A percentile compares a stretch with the other conserved stretches of the same genome.
Conservation (phyloP, 306 rosid genomes). For the Cercis canadensis region DNA sequence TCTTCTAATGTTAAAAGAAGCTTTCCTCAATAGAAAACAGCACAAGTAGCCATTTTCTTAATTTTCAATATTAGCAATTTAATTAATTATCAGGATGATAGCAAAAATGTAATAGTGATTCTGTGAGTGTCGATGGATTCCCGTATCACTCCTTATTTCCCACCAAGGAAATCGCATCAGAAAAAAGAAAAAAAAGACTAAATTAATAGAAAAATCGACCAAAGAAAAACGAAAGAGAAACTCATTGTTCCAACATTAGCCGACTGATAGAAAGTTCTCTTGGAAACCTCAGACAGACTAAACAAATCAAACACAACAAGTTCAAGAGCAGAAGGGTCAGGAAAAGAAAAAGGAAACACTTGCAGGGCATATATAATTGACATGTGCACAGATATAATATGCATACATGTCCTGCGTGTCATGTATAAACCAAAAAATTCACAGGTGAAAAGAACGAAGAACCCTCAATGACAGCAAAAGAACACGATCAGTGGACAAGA, state of each 20-base stretch:
- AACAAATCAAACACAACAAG: constrained; percentile 39
- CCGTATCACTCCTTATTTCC: neutral
- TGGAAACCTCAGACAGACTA: constrained; percentile 27
- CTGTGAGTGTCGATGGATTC: constrained; percentile 19
- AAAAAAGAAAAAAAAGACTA: neutral
- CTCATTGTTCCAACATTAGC: neutral
- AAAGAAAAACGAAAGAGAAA: constrained; percentile 4
- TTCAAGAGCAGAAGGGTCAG: neutral
- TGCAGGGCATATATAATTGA: neutral
- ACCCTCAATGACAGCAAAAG: constrained; percentile 37
- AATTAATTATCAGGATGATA: constrained; percentile 30
- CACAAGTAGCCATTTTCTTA: constrained; percentile 18
- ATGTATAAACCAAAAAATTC: neutral
- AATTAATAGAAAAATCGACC: constrained; percentile 31
- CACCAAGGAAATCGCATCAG: constrained; percentile 23
- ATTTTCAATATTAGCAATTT: constrained; percentile 29
- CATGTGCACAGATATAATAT: constrained; percentile 1
- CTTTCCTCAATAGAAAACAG: constrained; percentile 13
- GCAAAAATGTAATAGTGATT: constrained; percentile 2
- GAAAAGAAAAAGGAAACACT: neutral
- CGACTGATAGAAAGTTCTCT: constrained; percentile 12
- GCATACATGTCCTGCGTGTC: neutral
- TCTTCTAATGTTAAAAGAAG: constrained; percentile 8
- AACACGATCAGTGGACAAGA: constrained; percentile 40
- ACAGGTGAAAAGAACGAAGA: constrained; percentile 7